A percentile compares a stretch with the other conserved stretches of the same genome.
These are phyloP conservation scores for Blastomyces percursus DNA, from an alignment of 2,329 filamentous ascomycete species.

Conservation along the genomic window DNA sequence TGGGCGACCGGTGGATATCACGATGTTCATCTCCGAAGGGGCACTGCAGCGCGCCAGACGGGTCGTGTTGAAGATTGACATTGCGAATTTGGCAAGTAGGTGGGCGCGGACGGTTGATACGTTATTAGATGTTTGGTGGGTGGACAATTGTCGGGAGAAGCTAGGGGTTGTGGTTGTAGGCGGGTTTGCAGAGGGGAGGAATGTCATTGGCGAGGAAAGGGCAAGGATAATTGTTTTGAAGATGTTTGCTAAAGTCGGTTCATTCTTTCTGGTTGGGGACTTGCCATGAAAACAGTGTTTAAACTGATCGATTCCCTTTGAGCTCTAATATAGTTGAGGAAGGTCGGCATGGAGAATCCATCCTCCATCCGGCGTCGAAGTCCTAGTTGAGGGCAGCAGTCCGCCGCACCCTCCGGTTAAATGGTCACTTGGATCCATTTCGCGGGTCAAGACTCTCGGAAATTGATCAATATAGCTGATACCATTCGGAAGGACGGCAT, in stretches of 20 bases:
- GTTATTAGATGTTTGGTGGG: conserved; percentile 14
- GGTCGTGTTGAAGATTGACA: conserved; percentile 13
- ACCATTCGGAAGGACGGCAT: background rate
- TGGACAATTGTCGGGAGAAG: conserved; percentile 10
- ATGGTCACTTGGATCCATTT: background rate
- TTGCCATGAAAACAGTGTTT: too few species aligned
- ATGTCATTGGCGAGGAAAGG: background rate
- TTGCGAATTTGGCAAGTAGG: conserved; percentile 5
- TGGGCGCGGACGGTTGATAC: conserved; percentile 11
- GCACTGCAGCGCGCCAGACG: conserved; percentile 13
- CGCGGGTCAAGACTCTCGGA: background rate
- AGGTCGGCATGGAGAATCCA: background rate
- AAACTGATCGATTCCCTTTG: background rate
- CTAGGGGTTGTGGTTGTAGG: conserved; percentile 5
- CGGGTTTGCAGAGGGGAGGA: background rate
- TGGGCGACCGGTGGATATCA: conserved; percentile 12
- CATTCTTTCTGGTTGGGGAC: background rate
- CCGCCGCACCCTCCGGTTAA: background rate
- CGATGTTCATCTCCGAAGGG: conserved; percentile 13
- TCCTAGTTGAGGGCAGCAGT: background rate
- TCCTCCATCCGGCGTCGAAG: background rate
- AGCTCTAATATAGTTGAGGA: background rate
- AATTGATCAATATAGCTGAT: background rate
- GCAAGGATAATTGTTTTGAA: background rate
- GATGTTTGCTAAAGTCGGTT: conserved; percentile 3